Evolutionary conservation across 805 yeast genomes (phyloP).

Genomic region (Wickerhamiella spandovensis): DNA sequence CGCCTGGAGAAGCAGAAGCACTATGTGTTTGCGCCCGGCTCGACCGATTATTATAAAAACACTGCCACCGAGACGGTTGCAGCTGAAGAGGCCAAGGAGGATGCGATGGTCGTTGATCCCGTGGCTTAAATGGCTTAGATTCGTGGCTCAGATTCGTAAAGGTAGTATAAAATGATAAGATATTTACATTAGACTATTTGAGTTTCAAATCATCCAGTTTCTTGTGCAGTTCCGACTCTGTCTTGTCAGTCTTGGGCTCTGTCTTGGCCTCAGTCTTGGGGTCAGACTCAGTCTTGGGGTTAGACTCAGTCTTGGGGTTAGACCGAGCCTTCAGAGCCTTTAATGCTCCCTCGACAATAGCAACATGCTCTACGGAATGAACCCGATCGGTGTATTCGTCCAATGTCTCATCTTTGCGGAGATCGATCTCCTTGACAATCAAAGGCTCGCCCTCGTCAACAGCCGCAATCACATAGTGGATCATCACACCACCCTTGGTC

Average conservation of each 20-base stretch:
- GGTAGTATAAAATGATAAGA: neutral
- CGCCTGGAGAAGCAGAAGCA: conserved; percentile 70
- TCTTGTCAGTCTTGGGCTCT: neutral
- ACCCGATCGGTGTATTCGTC: conserved; percentile 74
- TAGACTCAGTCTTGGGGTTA: neutral
- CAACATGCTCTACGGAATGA: conserved; percentile 72
- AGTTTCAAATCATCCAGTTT: neutral
- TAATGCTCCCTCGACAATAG: conserved; percentile 84
- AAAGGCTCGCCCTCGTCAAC: conserved; percentile 91
- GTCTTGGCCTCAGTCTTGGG: neutral
- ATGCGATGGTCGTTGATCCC: conserved; percentile 40
- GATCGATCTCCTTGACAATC: conserved; percentile 62
- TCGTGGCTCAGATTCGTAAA: neutral
- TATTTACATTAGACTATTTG: neutral
- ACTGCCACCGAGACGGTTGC: conserved; percentile 34
- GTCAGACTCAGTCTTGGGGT: neutral
- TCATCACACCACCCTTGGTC: conserved; percentile 82
- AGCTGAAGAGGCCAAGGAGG: conserved; percentile 46
- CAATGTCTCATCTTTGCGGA: conserved; percentile 57
- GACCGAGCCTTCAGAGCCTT: conserved; percentile 32
- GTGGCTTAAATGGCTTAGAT: too few relatives aligned
- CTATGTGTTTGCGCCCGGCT: conserved; percentile 81
- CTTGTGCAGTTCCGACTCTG: neutral
- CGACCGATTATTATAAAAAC: conserved; percentile 69
- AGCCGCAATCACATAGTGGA: conserved; percentile 89